Base-by-base conservation (phyloP, 805 yeast genomes). In the Candida rishiriensis region DNA sequence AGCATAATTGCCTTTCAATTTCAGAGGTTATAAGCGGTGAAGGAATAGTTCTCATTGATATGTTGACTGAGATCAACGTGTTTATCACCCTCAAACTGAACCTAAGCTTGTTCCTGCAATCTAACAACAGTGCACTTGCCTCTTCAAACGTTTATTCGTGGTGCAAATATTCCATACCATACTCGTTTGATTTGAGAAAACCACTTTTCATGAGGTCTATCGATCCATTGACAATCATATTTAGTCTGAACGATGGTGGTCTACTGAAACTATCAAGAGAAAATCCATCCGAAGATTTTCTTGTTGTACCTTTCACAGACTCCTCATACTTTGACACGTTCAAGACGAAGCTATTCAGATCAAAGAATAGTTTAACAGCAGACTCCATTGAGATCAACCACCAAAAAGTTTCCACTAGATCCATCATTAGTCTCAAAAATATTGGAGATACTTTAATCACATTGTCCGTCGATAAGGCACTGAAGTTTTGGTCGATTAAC, bases 201-300 rank as follows among this genome's bases (percentile, higher is more conserved):
- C 88, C 91, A 1, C 75, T 77, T 36, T 62, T 72, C 16, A 53
- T 85, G 48, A 49, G 71, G 40, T 60, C 83, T 1, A 61, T 81
- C 13, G 71, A 76, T 29, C 49, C 65, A 0, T 54, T 57, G 3
- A 70, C 73, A 37, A 57, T 80, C 9, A 59, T 88, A 3, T 78
- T 84, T 0, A 71, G 88, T 4, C 68, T 89, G 39, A 71, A 73
- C 36, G 95, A 90, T 64, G 97, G 97, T 21, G 88, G 90, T 1
- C 60, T 89, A 35, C 64, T 88, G 40, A 81, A 80, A 37, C 67
- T 85, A 45, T 53, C 55, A 31, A 66, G 79, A 51, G 36, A 40
- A 1, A 33, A 34, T 15, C 46, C 46, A n/a, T 49, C 43, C 18
- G 52, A 43, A 8, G 50, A 54, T 15, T 54, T 52, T 18, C 39